Conservation (phyloP, 495 filamentous ascomycete genomes). For the Penicillium ochrochloron region DNA sequence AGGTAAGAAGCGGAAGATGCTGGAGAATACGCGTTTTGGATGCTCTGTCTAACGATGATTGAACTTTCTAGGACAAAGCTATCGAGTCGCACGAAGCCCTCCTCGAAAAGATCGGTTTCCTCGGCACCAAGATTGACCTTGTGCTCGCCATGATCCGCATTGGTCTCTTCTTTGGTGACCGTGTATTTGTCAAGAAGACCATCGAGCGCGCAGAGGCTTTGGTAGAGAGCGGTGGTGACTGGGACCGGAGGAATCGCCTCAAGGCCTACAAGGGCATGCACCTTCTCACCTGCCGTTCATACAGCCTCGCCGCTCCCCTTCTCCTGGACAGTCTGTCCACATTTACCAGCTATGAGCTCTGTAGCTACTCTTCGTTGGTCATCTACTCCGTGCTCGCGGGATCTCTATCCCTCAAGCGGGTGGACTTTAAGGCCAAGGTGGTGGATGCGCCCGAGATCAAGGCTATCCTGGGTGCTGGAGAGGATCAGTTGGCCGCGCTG, state of each 20-base stretch:
- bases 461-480: constrained; percentile 87
- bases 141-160: constrained; percentile 95
- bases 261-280: constrained; percentile 98
- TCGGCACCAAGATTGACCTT: constrained; percentile 95
- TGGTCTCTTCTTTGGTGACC: constrained; percentile 93
- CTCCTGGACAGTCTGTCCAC: constrained; percentile 95
- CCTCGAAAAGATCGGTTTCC: constrained; percentile 89
- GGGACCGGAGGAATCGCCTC: constrained; percentile 95
- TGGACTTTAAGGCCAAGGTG: constrained; percentile 98
- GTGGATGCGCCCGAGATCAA: constrained; percentile 98
- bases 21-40: background rate
- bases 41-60: constrained; percentile 1
- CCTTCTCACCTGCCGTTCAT: constrained; percentile 86
- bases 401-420: constrained; percentile 89
- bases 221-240: constrained; percentile 93
- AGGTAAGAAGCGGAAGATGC: constrained; percentile 61
- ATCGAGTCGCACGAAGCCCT: constrained; percentile 89
- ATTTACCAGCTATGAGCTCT: constrained; percentile 98
- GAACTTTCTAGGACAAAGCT: constrained; percentile 75
- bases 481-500: constrained; percentile 82
- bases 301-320: constrained; percentile 86
- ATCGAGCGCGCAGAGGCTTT: constrained; percentile 88
- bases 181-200: constrained; percentile 86
- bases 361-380: constrained; percentile 90
- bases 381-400: constrained; percentile 95